Evolutionary conservation across 2,329 filamentous ascomycete genomes (phyloP).

Genomic region (Zymoseptoria crescenta): DNA sequence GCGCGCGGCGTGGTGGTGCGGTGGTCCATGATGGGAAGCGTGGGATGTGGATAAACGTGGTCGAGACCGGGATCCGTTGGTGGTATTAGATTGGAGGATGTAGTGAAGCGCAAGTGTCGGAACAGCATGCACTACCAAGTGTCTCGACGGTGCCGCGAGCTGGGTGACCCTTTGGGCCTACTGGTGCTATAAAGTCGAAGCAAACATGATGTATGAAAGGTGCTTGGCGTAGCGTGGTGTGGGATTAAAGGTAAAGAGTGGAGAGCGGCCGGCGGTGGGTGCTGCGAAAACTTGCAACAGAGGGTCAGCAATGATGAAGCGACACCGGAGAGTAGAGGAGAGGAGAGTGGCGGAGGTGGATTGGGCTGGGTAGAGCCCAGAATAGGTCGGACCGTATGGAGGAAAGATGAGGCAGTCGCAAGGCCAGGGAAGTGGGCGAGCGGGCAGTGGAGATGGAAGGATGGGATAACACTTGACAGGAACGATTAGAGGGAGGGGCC

Average conservation of each 20-base stretch:
- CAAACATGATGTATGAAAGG: slow-evolving; percentile 8
- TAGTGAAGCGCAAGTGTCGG: background rate
- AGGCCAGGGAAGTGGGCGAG: background rate
- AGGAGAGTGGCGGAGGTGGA: background rate
- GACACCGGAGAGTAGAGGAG: background rate
- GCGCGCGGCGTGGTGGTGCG: slow-evolving; percentile 9
- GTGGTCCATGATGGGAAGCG: slow-evolving; percentile 10
- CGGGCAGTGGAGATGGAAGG: background rate
- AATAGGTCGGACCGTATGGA: background rate
- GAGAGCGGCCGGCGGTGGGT: background rate
- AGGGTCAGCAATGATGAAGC: background rate
- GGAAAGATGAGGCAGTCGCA: background rate
- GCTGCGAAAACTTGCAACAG: background rate
- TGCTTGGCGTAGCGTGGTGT: background rate
- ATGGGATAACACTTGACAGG: background rate
- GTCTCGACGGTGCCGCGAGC: background rate
- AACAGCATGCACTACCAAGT: background rate
- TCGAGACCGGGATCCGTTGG: background rate
- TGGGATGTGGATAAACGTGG: background rate
- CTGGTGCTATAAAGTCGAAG: slow-evolving; percentile 12
- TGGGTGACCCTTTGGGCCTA: slow-evolving; percentile 13
- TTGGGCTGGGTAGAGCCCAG: background rate
- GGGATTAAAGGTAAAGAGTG: background rate
- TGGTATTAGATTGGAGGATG: background rate
- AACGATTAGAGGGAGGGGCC: background rate